These are phyloP conservation scores for Boletus pseudopeckii DNA, from an alignment of 768 basidiomycete species.

Conservation along the genomic window DNA sequence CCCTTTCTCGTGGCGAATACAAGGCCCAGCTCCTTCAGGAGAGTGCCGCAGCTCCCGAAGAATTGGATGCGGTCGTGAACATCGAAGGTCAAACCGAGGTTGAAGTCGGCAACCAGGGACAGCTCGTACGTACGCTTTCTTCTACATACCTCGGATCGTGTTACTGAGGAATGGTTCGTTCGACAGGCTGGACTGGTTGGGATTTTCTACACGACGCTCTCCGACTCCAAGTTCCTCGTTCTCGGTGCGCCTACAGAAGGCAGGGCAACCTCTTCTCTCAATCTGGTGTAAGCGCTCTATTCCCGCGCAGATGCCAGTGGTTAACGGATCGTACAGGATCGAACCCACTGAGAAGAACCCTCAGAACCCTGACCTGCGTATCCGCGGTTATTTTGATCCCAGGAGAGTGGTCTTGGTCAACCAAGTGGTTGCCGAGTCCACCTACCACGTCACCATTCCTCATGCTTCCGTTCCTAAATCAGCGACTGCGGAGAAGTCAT, in stretches of 20 bases:
- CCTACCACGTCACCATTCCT: conserved; percentile 25
- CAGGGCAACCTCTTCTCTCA: conserved; percentile 36
- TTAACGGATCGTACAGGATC: conserved; percentile 16
- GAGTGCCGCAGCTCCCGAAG: conserved; percentile 20
- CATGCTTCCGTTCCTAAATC: conserved; percentile 15
- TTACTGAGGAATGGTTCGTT: background rate
- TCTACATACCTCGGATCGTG: background rate
- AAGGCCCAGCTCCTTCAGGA: conserved; percentile 33
- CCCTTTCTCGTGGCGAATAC: conserved; percentile 39
- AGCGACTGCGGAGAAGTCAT: background rate
- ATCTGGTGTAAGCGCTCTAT: conserved; percentile 33
- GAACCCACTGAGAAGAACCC: conserved; percentile 29
- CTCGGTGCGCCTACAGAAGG: conserved; percentile 32
- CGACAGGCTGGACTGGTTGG: conserved; percentile 32
- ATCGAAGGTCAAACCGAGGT: conserved; percentile 29
- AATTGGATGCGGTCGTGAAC: conserved; percentile 17
- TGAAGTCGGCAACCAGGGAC: conserved; percentile 23
- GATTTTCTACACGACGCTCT: conserved; percentile 36
- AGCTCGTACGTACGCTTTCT: conserved; percentile 17
- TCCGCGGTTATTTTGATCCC: conserved; percentile 35
- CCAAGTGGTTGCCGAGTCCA: conserved; percentile 31
- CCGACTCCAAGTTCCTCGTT: conserved; percentile 33
- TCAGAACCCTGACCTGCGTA: conserved; percentile 10
- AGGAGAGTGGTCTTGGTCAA: conserved; percentile 31
- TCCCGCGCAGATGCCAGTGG: background rate